A percentile compares a stretch with the other conserved stretches of the same genome.
Evolutionary conservation across 306 rosid genomes (phyloP).

Genomic region (Pterocarpus macrocarpus): DNA sequence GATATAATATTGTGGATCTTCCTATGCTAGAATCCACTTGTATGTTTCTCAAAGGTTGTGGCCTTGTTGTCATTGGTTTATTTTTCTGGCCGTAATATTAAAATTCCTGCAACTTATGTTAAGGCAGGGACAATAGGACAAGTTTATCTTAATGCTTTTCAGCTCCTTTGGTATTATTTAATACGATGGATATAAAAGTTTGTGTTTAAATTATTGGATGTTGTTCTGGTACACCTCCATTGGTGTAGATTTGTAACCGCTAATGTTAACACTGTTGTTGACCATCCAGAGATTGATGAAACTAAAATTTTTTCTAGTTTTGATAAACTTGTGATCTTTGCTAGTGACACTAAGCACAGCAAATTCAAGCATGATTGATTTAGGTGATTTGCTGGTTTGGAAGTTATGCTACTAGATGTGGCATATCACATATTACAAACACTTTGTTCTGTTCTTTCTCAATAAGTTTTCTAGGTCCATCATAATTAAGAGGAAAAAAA

Average conservation of each 20-base stretch:
- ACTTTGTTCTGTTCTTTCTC: constrained; percentile 12
- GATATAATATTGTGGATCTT: constrained; percentile 9
- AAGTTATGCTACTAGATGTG: constrained; percentile 16
- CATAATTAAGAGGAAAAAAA: neutral
- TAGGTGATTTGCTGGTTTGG: neutral
- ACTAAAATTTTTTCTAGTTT: constrained; percentile 23
- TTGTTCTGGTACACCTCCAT: neutral
- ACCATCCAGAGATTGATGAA: neutral
- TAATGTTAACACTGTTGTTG: neutral
- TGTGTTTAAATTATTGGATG: neutral
- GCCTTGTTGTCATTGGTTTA: constrained; percentile 9
- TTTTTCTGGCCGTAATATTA: constrained; percentile 5
- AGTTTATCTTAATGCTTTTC: constrained; percentile 10
- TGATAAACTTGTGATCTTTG: neutral
- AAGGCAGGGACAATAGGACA: constrained; percentile 16
- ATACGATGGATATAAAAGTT: neutral
- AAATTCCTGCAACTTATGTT: constrained; percentile 34
- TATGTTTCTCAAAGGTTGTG: constrained; percentile 28
- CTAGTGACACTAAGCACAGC: neutral
- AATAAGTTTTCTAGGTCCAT: constrained; percentile 17
- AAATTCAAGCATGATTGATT: neutral
- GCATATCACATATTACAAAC: neutral
- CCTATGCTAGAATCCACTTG: neutral
- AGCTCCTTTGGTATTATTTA: constrained; percentile 29
- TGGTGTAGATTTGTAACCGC: constrained; percentile 12